A percentile compares a stretch with the other conserved stretches of the same genome.
These are phyloP conservation scores for Penicillium odoratum DNA, from an alignment of 495 filamentous ascomycete genomes.

Conservation along the genomic window DNA sequence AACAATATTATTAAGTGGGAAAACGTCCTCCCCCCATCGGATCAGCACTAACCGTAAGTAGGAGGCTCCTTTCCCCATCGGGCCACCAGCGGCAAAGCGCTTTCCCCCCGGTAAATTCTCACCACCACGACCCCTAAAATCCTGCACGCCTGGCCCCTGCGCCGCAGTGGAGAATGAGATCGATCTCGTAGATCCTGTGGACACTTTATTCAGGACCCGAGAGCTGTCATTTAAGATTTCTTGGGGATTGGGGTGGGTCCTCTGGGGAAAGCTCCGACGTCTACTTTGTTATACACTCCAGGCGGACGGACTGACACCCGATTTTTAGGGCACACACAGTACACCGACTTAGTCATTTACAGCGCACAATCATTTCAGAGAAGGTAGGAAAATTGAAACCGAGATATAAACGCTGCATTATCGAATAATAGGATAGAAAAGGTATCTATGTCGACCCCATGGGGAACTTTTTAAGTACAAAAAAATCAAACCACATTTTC, in stretches of 20 bases:
- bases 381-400: not conserved
- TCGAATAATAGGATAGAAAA: constrained; percentile 19
- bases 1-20: not conserved
- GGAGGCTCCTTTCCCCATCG: constrained; percentile 9
- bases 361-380: not conserved
- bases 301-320: not conserved
- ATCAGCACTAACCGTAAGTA: constrained; percentile 10
- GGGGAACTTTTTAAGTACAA: constrained; percentile 2
- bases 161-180: constrained; percentile 11
- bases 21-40: constrained; percentile 8
- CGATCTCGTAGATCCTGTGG: constrained; percentile 16
- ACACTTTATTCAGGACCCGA: constrained; percentile 4
- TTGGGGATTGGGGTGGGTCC: constrained; percentile 8
- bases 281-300: not conserved
- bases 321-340: not conserved
- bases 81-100: constrained; percentile 20
- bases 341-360: not conserved
- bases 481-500: not conserved
- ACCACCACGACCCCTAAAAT: not conserved
- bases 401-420: constrained; percentile 5
- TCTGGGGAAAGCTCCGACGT: constrained; percentile 15
- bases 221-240: constrained; percentile 11
- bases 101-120: constrained; percentile 16
- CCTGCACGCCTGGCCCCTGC: constrained; percentile 12
- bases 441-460: constrained; percentile 22